These are phyloP conservation scores for Fusarium nygamai DNA, from an alignment of 2,329 filamentous ascomycete genomes.

Conservation along the genomic window DNA sequence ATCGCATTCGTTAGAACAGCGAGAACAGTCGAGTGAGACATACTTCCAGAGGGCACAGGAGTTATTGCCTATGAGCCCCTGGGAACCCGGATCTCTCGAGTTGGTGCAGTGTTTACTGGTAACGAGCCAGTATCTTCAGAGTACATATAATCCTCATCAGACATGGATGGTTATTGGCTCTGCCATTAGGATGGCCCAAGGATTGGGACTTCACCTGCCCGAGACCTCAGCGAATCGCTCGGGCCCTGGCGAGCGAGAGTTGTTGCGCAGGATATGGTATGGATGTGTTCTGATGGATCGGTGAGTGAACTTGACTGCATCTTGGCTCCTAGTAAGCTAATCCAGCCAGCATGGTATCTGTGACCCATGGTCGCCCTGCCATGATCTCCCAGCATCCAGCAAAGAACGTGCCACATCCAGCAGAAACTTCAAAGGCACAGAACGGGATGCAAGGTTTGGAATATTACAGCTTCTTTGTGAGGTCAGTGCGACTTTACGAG, in stretches of 20 bases:
- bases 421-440: not conserved
- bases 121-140: slow-evolving; percentile 60
- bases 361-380: slow-evolving; percentile 49
- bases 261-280: slow-evolving; percentile 48
- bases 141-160: slow-evolving; percentile 57
- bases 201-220: slow-evolving; percentile 56
- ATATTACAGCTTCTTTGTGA: slow-evolving; percentile 47
- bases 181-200: slow-evolving; percentile 58
- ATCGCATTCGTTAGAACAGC: slow-evolving; percentile 50
- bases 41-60: slow-evolving; percentile 57
- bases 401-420: slow-evolving; percentile 43
- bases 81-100: slow-evolving; percentile 55
- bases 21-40: slow-evolving; percentile 51
- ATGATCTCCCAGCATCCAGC: slow-evolving; percentile 47
- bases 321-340: not conserved
- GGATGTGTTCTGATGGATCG: slow-evolving; percentile 53
- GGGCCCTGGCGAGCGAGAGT: slow-evolving; percentile 40
- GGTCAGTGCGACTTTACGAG: slow-evolving; percentile 51
- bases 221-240: slow-evolving; percentile 47
- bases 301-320: slow-evolving; percentile 27
- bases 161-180: slow-evolving; percentile 61
- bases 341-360: slow-evolving; percentile 46
- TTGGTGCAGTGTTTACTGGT: slow-evolving; percentile 58
- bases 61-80: slow-evolving; percentile 54
- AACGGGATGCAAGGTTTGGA: not conserved